These are phyloP conservation scores for Barnettozyma hawaiiensis DNA, from an alignment of 1,139 yeast genomes.

Conservation along the genomic window DNA sequence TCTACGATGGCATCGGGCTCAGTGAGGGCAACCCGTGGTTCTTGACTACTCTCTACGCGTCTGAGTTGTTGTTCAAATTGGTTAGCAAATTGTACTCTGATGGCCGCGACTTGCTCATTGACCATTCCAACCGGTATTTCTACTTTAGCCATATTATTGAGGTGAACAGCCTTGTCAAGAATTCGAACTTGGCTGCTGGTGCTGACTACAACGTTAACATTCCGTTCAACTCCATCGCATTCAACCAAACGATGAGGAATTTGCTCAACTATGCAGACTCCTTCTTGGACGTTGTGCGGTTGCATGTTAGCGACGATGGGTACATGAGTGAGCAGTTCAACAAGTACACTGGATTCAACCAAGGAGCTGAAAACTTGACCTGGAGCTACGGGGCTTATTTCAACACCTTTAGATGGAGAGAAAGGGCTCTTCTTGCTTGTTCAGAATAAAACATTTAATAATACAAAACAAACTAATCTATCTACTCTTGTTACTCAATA, in stretches of 20 bases:
- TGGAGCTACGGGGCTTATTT: slow-evolving; percentile 89
- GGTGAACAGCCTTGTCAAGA: slow-evolving; percentile 4
- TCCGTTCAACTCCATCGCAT: slow-evolving; percentile 44
- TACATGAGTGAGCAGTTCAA: slow-evolving; percentile 87
- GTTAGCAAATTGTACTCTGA: slow-evolving; percentile 30
- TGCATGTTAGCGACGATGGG: slow-evolving; percentile 70
- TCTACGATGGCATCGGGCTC: slow-evolving; percentile 72
- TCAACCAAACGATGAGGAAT: slow-evolving; percentile 39
- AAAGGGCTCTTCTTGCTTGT: background rate
- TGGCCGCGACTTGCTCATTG: slow-evolving; percentile 32
- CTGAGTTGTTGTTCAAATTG: slow-evolving; percentile 39
- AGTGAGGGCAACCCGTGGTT: slow-evolving; percentile 96
- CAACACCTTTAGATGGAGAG: slow-evolving; percentile 58
- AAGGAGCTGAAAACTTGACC: slow-evolving; percentile 82
- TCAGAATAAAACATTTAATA: background rate
- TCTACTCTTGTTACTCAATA: slow-evolving; percentile 26
- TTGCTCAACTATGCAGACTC: slow-evolving; percentile 65
- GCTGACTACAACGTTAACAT: slow-evolving; percentile 18
- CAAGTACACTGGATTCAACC: slow-evolving; percentile 73
- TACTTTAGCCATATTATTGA: slow-evolving; percentile 27
- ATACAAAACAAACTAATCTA: slow-evolving; percentile 2
- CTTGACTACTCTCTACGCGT: slow-evolving; percentile 74
- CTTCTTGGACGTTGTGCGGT: slow-evolving; percentile 62
- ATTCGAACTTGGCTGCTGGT: slow-evolving; percentile 5
- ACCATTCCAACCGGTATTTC: slow-evolving; percentile 21